Conservation (phyloP, 2,329 filamentous ascomycete genomes). For the Cladosporium sp. region DNA sequence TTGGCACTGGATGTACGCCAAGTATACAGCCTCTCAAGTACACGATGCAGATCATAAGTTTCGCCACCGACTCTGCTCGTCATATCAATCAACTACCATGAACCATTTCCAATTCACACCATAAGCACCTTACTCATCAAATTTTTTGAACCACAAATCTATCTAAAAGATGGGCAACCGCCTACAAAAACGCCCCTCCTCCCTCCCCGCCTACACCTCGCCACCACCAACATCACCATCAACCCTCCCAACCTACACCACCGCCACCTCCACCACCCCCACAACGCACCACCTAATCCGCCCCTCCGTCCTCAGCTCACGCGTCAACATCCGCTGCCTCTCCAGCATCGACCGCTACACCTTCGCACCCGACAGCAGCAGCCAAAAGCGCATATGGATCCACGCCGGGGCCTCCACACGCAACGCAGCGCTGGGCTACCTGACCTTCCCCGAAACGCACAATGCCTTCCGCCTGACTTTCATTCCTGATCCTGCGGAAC, state of each 20-base stretch:
- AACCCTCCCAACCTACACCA: neutral
- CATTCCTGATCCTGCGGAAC: neutral
- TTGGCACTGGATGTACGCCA: too few relatives aligned
- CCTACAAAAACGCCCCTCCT: too few relatives aligned
- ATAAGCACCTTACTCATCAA: too few relatives aligned
- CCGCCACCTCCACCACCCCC: neutral
- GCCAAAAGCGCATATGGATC: neutral
- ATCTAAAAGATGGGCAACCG: too few relatives aligned
- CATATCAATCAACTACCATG: too few relatives aligned
- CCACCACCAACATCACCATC: neutral
- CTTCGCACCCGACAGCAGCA: neutral
- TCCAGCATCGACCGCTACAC: neutral
- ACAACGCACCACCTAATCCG: neutral
- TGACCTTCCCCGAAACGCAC: neutral
- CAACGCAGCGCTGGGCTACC: conserved; percentile 2
- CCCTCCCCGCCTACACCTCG: neutral
- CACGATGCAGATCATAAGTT: too few relatives aligned
- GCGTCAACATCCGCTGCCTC: neutral
- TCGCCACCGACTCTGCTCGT: too few relatives aligned
- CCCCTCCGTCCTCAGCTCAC: neutral
- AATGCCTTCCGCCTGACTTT: conserved; percentile 9
- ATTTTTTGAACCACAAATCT: too few relatives aligned
- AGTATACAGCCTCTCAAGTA: too few relatives aligned
- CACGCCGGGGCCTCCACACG: conserved; percentile 1
- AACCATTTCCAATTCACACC: too few relatives aligned